Base-by-base conservation (phyloP, 2,329 filamentous ascomycete species). In the Ambrosiella xylebori region DNA sequence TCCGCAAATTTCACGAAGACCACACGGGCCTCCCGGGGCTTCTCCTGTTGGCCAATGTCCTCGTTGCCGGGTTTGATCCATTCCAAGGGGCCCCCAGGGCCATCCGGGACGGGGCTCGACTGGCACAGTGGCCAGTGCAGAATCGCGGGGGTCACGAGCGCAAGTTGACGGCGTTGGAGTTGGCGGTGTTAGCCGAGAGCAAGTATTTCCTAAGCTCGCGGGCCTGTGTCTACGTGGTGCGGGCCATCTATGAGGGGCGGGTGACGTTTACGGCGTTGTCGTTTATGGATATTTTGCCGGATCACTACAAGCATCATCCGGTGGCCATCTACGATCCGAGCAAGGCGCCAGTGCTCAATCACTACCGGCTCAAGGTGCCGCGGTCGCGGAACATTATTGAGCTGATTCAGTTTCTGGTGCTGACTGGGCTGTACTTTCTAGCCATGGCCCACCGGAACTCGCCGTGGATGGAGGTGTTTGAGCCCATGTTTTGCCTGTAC, bases 261-360 rank as follows among this genome's bases (percentile, higher is more conserved):
- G 76, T 88, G 41, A 79, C 85, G 19, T 88, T 87, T 63, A 86
- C 84, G 1, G 83, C 84, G 0, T 78, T 79, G 0, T 77, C 80
- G 0, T 85, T 85, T 63, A 77, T 87, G 64, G 84, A 87, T 65
- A 85, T 88, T 57, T 73, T 88, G 1, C 84, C 84, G 0, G 84
- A 87, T 65, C 80, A 84, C 64, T 86, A 86, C 71, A 85, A 86
- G 66, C 76, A 81, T 64, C 80, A 82, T 54, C 81, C 82, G 0
- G 82, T 87, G 49, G 81, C 81, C 2, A 70, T 87, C 0, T 87
- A 87, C 66, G 79, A 86, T 64, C 83, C 84, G 2, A 71, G 80
- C 15, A 76, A 78, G 60, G 81, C 81, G 3, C 80, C 81, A 2
- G 65, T 85, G 3, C 72, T 88, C 12, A 86, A 87, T 62, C 84